phyloP scores from a whole-genome alignment of 257 asterid species.

The Handroanthus guayacan region DNA sequence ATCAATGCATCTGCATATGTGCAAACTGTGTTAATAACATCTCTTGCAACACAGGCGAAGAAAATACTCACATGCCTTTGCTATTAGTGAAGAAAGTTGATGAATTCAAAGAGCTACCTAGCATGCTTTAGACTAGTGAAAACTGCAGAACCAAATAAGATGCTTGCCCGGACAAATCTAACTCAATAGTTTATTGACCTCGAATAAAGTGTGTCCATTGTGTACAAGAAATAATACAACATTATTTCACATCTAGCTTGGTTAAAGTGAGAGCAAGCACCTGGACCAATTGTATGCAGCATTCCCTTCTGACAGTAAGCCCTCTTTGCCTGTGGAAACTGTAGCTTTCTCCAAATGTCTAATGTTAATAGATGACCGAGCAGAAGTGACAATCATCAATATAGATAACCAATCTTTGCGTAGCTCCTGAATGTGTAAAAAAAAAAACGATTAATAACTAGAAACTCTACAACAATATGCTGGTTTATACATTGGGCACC shows the following conservation, averaged over 20 bases:
- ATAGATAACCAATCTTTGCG: constrained; percentile 94
- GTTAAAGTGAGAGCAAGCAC: constrained; percentile 48
- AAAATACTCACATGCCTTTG: constrained; percentile 32
- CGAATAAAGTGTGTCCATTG: constrained; percentile 3
- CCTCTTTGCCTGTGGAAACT: constrained; percentile 98
- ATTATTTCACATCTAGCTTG: constrained; percentile 27
- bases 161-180: constrained; percentile 14
- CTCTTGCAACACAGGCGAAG: constrained; percentile 28
- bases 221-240: constrained; percentile 23
- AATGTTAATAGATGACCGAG: constrained; percentile 93
- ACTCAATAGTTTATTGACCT: background rate
- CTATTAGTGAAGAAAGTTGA: constrained; percentile 17
- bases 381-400: constrained; percentile 97
- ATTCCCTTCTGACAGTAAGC: constrained; percentile 95
- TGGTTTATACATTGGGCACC: constrained; percentile 28
- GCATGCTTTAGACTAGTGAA: constrained; percentile 22
- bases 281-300: constrained; percentile 99
- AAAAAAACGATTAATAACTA: constrained; percentile 22
- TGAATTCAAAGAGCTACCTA: constrained; percentile 11
- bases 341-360: constrained; percentile 99
- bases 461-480: constrained; percentile 19
- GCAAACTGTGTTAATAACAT: constrained; percentile 36
- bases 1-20: constrained; percentile 86
- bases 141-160: constrained; percentile 11
- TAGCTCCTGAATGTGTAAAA: constrained; percentile 63